Evolutionary conservation across 441 rosid genomes (phyloP).

Genomic region (Gossypium davidsonii): DNA sequence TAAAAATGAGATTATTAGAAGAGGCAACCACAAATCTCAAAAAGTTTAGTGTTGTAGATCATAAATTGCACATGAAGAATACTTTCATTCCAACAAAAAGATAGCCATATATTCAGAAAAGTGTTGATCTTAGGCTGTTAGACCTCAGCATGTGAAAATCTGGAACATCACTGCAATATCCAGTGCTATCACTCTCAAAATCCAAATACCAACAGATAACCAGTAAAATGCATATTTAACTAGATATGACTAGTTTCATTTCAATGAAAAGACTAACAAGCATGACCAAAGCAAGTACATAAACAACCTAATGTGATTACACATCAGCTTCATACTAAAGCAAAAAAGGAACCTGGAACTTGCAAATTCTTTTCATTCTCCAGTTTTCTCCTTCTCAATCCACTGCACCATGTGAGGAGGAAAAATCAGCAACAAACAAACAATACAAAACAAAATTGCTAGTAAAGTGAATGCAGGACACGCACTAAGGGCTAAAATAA

Average conservation of each 20-base stretch:
- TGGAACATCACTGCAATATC: background rate
- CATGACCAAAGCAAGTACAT: background rate
- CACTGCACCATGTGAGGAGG: background rate
- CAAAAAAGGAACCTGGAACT: background rate
- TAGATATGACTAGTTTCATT: conserved; percentile 2
- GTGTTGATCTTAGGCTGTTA: too few species aligned
- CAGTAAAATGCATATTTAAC: background rate
- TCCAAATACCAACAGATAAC: background rate
- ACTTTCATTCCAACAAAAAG: too few species aligned
- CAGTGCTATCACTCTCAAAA: background rate
- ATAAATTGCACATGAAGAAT: too few species aligned
- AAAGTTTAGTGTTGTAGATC: too few species aligned
- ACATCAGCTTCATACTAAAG: background rate
- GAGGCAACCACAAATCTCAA: too few species aligned
- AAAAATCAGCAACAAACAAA: background rate
- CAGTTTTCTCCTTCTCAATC: background rate
- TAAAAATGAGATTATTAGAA: too few species aligned
- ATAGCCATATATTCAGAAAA: too few species aligned
- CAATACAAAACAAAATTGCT: background rate
- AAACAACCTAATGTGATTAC: background rate
- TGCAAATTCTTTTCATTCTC: background rate
- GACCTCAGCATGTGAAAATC: too few species aligned
- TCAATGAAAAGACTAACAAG: background rate
- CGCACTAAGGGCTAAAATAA: background rate
- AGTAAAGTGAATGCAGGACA: background rate